Evolutionary conservation across 2,329 filamentous ascomycete species (phyloP), one percentile per base, ranked within the genome.

Genomic region (Neurospora sp.): DNA sequence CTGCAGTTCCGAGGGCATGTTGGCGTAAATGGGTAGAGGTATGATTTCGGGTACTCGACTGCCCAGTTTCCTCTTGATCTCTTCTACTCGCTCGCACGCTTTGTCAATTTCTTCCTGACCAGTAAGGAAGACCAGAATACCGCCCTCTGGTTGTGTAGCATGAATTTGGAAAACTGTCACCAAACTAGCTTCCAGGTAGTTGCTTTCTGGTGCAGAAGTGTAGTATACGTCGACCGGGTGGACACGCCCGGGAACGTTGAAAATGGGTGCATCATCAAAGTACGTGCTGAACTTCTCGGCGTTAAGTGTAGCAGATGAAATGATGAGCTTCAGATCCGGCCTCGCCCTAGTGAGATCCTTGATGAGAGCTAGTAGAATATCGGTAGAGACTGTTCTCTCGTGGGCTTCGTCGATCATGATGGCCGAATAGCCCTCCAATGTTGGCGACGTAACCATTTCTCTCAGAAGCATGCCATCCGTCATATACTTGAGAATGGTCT

Each of bases 331-430:
- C 68, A 99, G 81, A 72, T 98, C 95, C 3, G 91, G 92, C 58
- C 96, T 84, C 68, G 92, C 91, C 72, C 91, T 86, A 0, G 92
- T 90, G 72, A 98, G 86, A 81, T 98, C 95, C 77, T 97, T 97
- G 70, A 97, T 85, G 40, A 99, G 81, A 11, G 92, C 93, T 71
- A 97, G 87, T 8, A 97, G 81, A 70, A 99, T 94, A 79, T 99
- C 96, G 0, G 95, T 97, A 68, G 93, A 89, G 0, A 98, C 86
- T 0, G 93, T 97, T 74, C 96, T 86, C 79, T 99, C 96, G 86
- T 99, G 96, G 0, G 96, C 96, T 79, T 99, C 96, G 78, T 99
- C 96, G 70, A 99, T 95, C 90, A 99, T 97, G 73, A 99, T 81
- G 13, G 90, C 92, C 5, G 92, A 92, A 76, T 98, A 98, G 17